Evolutionary conservation across 2,329 filamentous ascomycete genomes (phyloP), one percentile per base, ranked within the genome.

Genomic region (Aspergillus nomiae): DNA sequence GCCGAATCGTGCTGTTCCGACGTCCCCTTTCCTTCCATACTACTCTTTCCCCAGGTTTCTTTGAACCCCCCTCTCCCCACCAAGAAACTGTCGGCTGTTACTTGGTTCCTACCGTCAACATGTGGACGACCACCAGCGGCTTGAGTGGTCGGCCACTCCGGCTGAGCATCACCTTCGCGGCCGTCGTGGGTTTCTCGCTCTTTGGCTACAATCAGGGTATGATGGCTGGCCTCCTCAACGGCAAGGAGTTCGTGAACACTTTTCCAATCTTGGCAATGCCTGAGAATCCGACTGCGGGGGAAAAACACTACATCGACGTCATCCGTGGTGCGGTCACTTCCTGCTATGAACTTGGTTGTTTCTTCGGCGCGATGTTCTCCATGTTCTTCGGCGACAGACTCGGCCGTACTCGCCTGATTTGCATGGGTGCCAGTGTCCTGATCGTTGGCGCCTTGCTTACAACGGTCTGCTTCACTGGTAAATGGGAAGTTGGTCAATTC

Each of bases 341-440:
- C 21, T 84, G 83, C 65, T 86, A 85, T 70, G 82, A 85, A 62
- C 76, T 85, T 53, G 83, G 83, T 41, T 77, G 74, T 61, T 71
- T 77, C 67, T 72, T 72, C 53, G 75, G 75, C 51, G 73, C 74
- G 7, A 64, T 77, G 32, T 72, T 76, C 56, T 70, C 69, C 9
- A 68, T 74, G 28, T 65, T 69, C 56, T 71, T 65, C 12, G 74
- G 74, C 62, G 68, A 76, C 43, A 50, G 62, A 14, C 65, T 76
- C 28, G 76, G 76, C 24, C 75, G 76, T 34, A 74, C 70, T 16
- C 78, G 74, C 45, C 79, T 84, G 0, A 82, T 84, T 61, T 84
- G 86, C 68, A 77, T 83, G 48, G 87, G 86, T 58, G 81, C 84
- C 30, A 72, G 84, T 50, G 83, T 88, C 64, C 70, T 78, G 69